Evolutionary conservation across 176 grass and related monocot species (phyloP).

Genomic region (Guadua angustifolia): DNA sequence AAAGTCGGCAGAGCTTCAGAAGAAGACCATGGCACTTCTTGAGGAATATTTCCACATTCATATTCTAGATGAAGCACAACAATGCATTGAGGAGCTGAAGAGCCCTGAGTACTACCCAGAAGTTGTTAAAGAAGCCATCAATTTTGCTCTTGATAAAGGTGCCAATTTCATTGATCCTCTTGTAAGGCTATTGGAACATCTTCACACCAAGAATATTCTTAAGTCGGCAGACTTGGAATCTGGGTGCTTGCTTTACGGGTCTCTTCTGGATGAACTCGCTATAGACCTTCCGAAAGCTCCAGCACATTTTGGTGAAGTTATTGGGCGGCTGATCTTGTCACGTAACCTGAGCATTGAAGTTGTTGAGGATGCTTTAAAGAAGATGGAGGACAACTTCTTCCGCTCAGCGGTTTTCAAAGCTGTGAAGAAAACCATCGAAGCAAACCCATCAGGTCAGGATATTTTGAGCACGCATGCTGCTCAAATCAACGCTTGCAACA

Average conservation of each 20-base stretch:
- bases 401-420: constrained; percentile 45
- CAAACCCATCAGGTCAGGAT: constrained; percentile 45
- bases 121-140: constrained; percentile 83
- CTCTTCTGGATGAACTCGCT: constrained; percentile 72
- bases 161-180: constrained; percentile 54
- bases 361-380: constrained; percentile 59
- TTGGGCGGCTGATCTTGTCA: constrained; percentile 58
- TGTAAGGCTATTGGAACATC: constrained; percentile 59
- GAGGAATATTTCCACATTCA: constrained; percentile 78
- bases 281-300: constrained; percentile 82
- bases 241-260: constrained; percentile 69
- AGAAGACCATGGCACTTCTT: constrained; percentile 72
- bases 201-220: constrained; percentile 58
- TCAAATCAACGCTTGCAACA: constrained; percentile 53
- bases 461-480: constrained; percentile 50
- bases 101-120: constrained; percentile 60
- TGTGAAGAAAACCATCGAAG: constrained; percentile 46
- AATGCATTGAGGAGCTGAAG: constrained; percentile 78
- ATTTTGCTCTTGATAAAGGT: constrained; percentile 71
- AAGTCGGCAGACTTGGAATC: constrained; percentile 55
- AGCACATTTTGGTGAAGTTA: constrained; percentile 70
- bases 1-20: constrained; percentile 59
- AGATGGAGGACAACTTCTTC: constrained; percentile 60
- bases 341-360: constrained; percentile 49
- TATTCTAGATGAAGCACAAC: constrained; percentile 79